phyloP scores from a whole-genome alignment of 306 rosid genomes.

The Cajanus cajan region DNA sequence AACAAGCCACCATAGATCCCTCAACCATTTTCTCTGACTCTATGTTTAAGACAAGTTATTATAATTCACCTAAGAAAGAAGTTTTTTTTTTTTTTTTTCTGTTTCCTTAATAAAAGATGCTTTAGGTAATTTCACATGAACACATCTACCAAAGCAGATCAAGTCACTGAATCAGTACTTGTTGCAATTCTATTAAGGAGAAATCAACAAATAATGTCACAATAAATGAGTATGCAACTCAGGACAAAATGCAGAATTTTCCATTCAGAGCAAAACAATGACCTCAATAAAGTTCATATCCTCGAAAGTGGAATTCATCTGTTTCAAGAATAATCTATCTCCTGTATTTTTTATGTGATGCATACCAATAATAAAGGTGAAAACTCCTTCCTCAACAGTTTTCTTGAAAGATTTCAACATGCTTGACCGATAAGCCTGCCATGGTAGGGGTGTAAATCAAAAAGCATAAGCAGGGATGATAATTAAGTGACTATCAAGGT shows the following conservation, averaged over 20 bases:
- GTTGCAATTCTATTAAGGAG: conserved; percentile 23
- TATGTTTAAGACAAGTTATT: conserved; percentile 31
- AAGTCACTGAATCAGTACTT: conserved; percentile 19
- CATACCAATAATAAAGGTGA: conserved; percentile 95
- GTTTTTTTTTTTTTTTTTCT: neutral
- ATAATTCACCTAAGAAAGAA: conserved; percentile 23
- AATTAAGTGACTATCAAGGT: neutral
- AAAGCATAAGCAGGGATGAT: neutral
- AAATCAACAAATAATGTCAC: conserved; percentile 30
- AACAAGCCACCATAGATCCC: conserved; percentile 46
- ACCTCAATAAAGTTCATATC: conserved; percentile 26
- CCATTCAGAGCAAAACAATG: conserved; percentile 39
- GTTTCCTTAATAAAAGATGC: conserved; percentile 28
- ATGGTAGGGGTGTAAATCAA: neutral
- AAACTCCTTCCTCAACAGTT: conserved; percentile 89
- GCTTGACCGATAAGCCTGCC: conserved; percentile 90
- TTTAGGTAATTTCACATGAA: conserved; percentile 30
- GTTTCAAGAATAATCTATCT: conserved; percentile 15
- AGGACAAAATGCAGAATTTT: conserved; percentile 39
- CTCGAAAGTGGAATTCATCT: conserved; percentile 14
- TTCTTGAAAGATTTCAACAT: conserved; percentile 96
- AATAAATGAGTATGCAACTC: conserved; percentile 34
- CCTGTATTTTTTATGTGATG: conserved; percentile 30
- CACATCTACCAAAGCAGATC: conserved; percentile 23
- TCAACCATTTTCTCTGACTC: conserved; percentile 37